phyloP scores from a whole-genome alignment of 2,329 filamentous ascomycete genomes.

The Aspergillus aculeatinus region DNA sequence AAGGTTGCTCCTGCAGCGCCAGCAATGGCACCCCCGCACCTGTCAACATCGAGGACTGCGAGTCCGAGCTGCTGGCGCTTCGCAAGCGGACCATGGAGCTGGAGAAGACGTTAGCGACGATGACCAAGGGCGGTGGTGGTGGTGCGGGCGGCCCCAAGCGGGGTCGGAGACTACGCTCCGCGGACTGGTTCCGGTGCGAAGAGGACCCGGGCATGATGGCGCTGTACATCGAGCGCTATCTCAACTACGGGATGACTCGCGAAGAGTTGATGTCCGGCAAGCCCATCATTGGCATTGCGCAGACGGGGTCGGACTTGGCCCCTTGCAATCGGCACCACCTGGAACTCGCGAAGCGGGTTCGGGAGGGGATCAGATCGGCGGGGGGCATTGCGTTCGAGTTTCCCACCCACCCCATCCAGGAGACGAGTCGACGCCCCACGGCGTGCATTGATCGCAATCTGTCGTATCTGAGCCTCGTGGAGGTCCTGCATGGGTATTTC shows the following conservation, averaged over 20 bases:
- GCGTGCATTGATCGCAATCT: slow-evolving; percentile 53
- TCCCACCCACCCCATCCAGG: slow-evolving; percentile 54
- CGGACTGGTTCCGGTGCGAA: slow-evolving; percentile 47
- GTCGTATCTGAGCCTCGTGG: slow-evolving; percentile 50
- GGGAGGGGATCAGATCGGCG: slow-evolving; percentile 51
- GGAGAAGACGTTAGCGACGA: slow-evolving; percentile 32
- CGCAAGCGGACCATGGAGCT: slow-evolving; percentile 41
- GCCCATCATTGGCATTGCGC: slow-evolving; percentile 54
- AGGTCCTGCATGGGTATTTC: slow-evolving; percentile 50
- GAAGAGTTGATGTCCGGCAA: slow-evolving; percentile 52
- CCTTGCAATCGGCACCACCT: slow-evolving; percentile 54
- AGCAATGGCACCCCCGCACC: slow-evolving; percentile 15
- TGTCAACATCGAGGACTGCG: slow-evolving; percentile 43
- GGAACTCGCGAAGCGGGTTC: slow-evolving; percentile 51
- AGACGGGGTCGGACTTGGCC: slow-evolving; percentile 52
- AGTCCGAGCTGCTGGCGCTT: slow-evolving; percentile 40
- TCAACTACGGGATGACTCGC: slow-evolving; percentile 52
- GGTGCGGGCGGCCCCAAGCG: slow-evolving; percentile 6
- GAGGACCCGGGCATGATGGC: slow-evolving; percentile 47
- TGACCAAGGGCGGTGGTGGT: slow-evolving; percentile 21
- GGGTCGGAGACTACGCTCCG: slow-evolving; percentile 40
- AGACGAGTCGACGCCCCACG: slow-evolving; percentile 49
- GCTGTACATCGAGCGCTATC: slow-evolving; percentile 52
- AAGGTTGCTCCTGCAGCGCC: slow-evolving; percentile 35
- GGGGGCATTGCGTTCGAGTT: slow-evolving; percentile 55